Percentiles rank a stretch among this genome's conserved stretches.
Evolutionary conservation across 2,329 filamentous ascomycete species (phyloP).

Genomic region (Scedosporium apiospermum): DNA sequence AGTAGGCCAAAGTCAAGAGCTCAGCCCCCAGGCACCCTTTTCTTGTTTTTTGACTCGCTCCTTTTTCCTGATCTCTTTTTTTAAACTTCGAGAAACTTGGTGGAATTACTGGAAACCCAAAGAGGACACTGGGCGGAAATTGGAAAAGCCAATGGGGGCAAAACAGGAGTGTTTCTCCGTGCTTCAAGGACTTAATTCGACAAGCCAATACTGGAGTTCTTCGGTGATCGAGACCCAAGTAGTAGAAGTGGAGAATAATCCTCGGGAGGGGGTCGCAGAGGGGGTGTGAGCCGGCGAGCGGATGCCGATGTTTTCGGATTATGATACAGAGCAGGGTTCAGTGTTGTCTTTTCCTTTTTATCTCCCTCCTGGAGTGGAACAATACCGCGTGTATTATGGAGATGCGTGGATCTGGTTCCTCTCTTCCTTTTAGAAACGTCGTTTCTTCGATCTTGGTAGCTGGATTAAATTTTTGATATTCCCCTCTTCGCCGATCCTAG

Average conservation of each 20-base stretch:
- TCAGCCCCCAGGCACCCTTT: background rate
- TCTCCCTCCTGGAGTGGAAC: background rate
- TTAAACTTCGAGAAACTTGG: background rate
- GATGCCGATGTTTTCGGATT: too few species aligned
- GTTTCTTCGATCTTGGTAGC: background rate
- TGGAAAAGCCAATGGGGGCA: too few species aligned
- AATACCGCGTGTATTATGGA: background rate
- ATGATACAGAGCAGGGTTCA: too few species aligned
- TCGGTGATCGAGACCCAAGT: background rate
- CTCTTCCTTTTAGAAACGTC: background rate
- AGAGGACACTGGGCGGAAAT: background rate
- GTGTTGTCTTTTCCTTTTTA: too few species aligned
- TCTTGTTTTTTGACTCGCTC: background rate
- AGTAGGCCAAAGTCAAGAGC: background rate
- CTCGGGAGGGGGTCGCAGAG: background rate
- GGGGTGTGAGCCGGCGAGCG: background rate
- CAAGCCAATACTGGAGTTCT: background rate
- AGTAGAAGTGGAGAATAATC: background rate
- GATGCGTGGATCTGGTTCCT: too few species aligned
- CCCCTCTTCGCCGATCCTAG: background rate
- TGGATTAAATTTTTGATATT: background rate
- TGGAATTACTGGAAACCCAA: background rate
- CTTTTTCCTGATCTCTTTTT: background rate
- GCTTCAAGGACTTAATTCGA: background rate
- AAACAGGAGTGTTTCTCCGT: too few species aligned